phyloP scores from a whole-genome alignment of 805 yeast species.

The Zygosaccharomyces bisporus region DNA sequence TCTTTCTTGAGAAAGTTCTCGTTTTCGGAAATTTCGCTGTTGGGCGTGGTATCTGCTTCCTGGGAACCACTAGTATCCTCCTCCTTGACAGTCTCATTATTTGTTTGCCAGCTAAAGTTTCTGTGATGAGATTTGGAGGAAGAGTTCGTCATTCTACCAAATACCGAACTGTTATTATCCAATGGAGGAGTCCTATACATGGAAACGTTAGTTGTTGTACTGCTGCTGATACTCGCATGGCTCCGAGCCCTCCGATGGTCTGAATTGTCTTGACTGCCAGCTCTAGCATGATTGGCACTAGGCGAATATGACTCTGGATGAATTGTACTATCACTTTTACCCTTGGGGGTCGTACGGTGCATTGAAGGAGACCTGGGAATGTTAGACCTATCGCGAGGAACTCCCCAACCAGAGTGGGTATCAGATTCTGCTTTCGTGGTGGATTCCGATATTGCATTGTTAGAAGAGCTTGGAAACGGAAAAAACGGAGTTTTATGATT shows the following conservation, averaged over 20 bases:
- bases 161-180: slow-evolving; percentile 13
- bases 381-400: slow-evolving; percentile 12
- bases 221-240: slow-evolving; percentile 13
- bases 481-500: slow-evolving; percentile 2
- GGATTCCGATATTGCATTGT: slow-evolving; percentile 2
- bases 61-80: slow-evolving; percentile 8
- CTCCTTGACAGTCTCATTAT: slow-evolving; percentile 9
- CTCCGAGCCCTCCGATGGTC: slow-evolving; percentile 15
- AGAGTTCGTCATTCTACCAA: slow-evolving; percentile 14
- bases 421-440: slow-evolving; percentile 17
- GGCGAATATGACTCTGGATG: slow-evolving; percentile 10
- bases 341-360: slow-evolving; percentile 21
- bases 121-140: slow-evolving; percentile 14
- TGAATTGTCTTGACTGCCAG: slow-evolving; percentile 5
- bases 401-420: slow-evolving; percentile 38
- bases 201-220: slow-evolving; percentile 19
- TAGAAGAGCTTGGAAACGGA: slow-evolving; percentile 2
- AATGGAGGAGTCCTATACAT: slow-evolving; percentile 28
- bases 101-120: slow-evolving; percentile 15
- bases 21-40: slow-evolving; percentile 9
- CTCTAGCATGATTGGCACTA: background rate
- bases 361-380: slow-evolving; percentile 6
- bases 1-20: slow-evolving; percentile 21
- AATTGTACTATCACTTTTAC: slow-evolving; percentile 31
- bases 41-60: background rate